These are phyloP conservation scores for Conticribra weissflogii DNA, from an alignment of 108 stramenopile genomes.

Conservation along the genomic window DNA sequence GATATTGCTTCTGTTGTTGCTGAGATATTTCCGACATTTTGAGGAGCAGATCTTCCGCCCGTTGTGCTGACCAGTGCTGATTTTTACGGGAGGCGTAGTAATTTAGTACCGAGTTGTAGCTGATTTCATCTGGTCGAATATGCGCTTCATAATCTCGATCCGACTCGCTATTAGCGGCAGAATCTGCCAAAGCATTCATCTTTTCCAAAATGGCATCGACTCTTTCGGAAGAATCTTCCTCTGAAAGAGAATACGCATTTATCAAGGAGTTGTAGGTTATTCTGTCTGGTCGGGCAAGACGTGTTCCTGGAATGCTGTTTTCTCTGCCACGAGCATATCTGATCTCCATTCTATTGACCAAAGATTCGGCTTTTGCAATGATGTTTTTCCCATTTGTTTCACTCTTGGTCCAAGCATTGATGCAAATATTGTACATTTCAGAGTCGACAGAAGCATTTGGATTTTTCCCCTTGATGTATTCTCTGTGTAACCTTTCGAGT, in stretches of 20 bases:
- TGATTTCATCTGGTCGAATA: constrained; percentile 31
- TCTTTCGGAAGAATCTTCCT: constrained; percentile 28
- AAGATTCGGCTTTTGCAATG: constrained; percentile 19
- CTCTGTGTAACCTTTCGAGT: constrained; percentile 28
- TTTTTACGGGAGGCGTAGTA: constrained; percentile 31
- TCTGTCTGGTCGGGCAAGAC: constrained; percentile 32
- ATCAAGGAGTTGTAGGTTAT: constrained; percentile 39
- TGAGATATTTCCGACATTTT: constrained; percentile 39
- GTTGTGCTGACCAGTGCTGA: constrained; percentile 24
- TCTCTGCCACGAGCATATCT: constrained; percentile 2
- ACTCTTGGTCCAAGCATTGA: constrained; percentile 41
- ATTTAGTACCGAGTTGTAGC: constrained; percentile 46
- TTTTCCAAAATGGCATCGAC: constrained; percentile 33
- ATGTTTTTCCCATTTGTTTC: constrained; percentile 24
- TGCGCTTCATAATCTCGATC: constrained; percentile 4
- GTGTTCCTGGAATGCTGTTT: background rate
- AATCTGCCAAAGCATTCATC: constrained; percentile 27
- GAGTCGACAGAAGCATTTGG: constrained; percentile 14
- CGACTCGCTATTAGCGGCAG: background rate
- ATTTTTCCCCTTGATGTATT: constrained; percentile 13
- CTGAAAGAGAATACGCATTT: constrained; percentile 35
- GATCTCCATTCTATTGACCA: constrained; percentile 38
- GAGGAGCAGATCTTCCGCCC: constrained; percentile 39
- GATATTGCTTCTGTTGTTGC: background rate
- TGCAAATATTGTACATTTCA: constrained; percentile 49